Evolutionary conservation across 495 filamentous ascomycete species (phyloP).

Genomic region (Neurospora sp.): DNA sequence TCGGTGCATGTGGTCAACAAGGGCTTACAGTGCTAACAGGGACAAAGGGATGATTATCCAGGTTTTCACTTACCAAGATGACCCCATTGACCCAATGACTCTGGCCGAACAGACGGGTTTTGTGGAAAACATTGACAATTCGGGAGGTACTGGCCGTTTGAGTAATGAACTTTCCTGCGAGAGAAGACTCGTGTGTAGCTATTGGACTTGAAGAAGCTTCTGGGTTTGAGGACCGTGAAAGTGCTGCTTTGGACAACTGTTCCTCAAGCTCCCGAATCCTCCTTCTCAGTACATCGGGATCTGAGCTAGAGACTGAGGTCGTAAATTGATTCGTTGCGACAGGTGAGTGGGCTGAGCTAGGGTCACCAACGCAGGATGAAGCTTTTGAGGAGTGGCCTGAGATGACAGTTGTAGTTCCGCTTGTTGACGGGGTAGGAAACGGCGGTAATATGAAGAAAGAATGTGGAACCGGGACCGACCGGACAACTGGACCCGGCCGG

Average conservation of each 20-base stretch:
- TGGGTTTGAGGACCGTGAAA: slow-evolving; percentile 9
- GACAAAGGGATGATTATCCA: background rate
- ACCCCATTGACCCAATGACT: slow-evolving; percentile 45
- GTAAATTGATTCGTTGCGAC: slow-evolving; percentile 9
- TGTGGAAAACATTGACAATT: slow-evolving; percentile 36
- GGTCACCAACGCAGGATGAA: slow-evolving; percentile 3
- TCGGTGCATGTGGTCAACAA: background rate
- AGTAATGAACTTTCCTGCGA: slow-evolving; percentile 2
- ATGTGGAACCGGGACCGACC: background rate
- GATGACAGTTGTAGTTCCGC: background rate
- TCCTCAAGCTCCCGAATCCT: slow-evolving; percentile 38
- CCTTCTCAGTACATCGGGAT: slow-evolving; percentile 28
- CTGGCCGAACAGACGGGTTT: slow-evolving; percentile 44
- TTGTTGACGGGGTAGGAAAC: background rate
- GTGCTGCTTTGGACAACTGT: slow-evolving; percentile 24
- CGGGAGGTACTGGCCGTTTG: slow-evolving; percentile 14
- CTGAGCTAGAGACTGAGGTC: slow-evolving; percentile 10
- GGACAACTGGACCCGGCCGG: slow-evolving; percentile 1
- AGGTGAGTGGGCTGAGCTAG: slow-evolving; percentile 21
- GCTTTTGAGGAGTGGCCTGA: background rate
- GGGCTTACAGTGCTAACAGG: background rate
- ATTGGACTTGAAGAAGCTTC: background rate
- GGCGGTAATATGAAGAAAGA: background rate
- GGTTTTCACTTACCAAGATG: slow-evolving; percentile 24
- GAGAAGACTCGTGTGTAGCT: slow-evolving; percentile 10